A percentile compares a stretch with the other conserved stretches of the same genome.
These are phyloP conservation scores for Thermothielavioides terrestris DNA, from an alignment of 495 filamentous ascomycete genomes.

Conservation along the genomic window DNA sequence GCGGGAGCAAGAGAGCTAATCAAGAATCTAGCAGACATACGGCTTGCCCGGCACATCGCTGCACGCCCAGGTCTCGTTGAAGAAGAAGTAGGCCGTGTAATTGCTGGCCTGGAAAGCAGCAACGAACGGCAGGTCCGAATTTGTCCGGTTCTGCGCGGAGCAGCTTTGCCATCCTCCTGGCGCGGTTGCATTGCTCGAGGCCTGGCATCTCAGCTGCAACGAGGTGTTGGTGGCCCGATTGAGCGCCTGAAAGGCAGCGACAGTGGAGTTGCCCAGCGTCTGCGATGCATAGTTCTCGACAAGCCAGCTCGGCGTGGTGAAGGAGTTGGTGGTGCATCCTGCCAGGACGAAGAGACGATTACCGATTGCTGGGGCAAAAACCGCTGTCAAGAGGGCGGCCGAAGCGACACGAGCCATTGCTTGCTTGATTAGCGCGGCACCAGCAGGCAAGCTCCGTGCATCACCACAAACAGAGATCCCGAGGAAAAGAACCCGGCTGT, in stretches of 20 bases:
- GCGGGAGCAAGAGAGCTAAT: too few species aligned
- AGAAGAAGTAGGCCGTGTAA: background rate
- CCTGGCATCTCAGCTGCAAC: conserved; percentile 3
- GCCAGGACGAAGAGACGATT: background rate
- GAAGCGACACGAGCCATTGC: background rate
- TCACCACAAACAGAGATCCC: too few species aligned
- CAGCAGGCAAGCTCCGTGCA: too few species aligned
- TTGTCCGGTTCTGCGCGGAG: background rate
- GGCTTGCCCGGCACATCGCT: conserved; percentile 7
- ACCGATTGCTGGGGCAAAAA: background rate
- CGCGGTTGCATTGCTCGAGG: background rate
- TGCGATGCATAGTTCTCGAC: conserved; percentile 8
- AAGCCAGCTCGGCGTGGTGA: conserved; percentile 20
- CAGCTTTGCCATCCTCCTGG: conserved; percentile 6
- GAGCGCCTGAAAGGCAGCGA: conserved; percentile 6
- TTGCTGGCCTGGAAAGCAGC: conserved; percentile 1
- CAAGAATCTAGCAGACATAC: too few species aligned
- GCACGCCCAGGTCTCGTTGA: conserved; percentile 24
- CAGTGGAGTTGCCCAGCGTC: background rate
- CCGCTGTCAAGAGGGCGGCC: background rate
- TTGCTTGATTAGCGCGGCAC: too few species aligned
- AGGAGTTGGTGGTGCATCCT: conserved; percentile 18
- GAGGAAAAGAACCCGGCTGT: too few species aligned
- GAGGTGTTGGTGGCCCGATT: conserved; percentile 18
- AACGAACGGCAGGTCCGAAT: background rate